Evolutionary conservation across 208 protist species (phyloP), one percentile per base, ranked within the genome.

Genomic region (Leptomonas seymouri): DNA sequence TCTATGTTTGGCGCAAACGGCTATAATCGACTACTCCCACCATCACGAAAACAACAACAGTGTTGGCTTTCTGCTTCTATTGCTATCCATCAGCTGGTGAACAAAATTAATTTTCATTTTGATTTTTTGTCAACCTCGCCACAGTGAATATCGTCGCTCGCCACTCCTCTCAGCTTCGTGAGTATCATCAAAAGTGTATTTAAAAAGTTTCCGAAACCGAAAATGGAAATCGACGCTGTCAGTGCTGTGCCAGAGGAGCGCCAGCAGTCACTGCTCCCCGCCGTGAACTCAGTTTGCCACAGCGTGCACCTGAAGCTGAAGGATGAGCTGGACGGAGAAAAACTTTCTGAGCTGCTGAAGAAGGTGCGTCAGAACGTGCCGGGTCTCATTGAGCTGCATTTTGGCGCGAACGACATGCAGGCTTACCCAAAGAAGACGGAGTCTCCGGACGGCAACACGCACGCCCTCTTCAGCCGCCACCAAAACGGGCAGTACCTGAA

Each of bases 361-460:
- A 51, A 36, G 16, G 73, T 74, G 3, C 79, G 81, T 15, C 39
- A 46, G 1, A 42, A 60, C 48, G 67, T 87, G 27, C 78, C 85
- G 0, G 85, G 82, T 0, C 66, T 91, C 30, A 81, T 91, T 45
- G 85, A 91, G 57, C 46, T 91, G n/a, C 80, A 88, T 53, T 88
- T 91, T 48, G 85, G 85, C 21, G 55, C 64, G 41, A 89, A 81
- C 50, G 68, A 82, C 59, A 55, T 74, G 71, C 42, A 76, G 9
- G 57, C 78, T 18, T 86, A 80, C 69, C 55, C 67, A n/a, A 67
- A 57, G 49, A 78, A 77, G 65, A 76, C 27, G 21, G 64, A 83
- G 55, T 46, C 56, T n/a, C 28, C 77, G 0, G 51, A 45, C 12
- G 80, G 77, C 60, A 76, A 81, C 66, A 89, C 82, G 4, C 81